Evolutionary conservation across 768 basidiomycete genomes (phyloP), one percentile per base, ranked within the genome.

Genomic region (Pulveroboletus sp.): DNA sequence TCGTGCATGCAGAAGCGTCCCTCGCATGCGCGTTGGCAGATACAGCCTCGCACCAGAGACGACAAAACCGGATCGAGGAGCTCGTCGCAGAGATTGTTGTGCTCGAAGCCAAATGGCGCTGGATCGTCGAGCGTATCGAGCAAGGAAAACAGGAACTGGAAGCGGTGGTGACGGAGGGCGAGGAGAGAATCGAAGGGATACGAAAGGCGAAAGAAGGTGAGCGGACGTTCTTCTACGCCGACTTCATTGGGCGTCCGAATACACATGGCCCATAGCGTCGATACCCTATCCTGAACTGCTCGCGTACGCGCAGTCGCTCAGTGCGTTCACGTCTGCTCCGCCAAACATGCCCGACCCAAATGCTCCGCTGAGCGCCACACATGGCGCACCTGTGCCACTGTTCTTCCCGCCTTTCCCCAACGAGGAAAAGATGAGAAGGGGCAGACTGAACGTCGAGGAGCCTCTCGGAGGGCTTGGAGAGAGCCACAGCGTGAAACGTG

Each of bases 361-460:
- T 24, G 69, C 81, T 6, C 82, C 85, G 1, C 32, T 52, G 28
- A 49, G 28, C 15, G 49, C 55, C 35, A 10, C 55, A 44, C 85
- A 84, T 8, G 87, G 86, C 57, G 82, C 82, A 10, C 85, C 86
- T 1, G 83, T 84, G 15, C 86, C 85, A 15, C 63, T 89, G 37
- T 91, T 93, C 76, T 90, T 91, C 71, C 89, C 89, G 33, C 91
- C 91, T 10, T 93, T 91, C 66, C 90, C 90, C 1, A 91, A 90
- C 61, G 89, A 91, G 69, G 90, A 91, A 65, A 92, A 89, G 69
- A 90, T 93, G 87, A 82, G 89, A 45, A 77, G 83, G 24, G 90
- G 90, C 1, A 77, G 78, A 49, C 78, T 91, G 66, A 89, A 86
- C 60, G 82, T 82, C 18, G 88, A 90, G 66, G 85, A 83, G 26